These are phyloP conservation scores for Metschnikowia aberdeeniae DNA, from an alignment of 805 yeast species.

Conservation along the genomic window DNA sequence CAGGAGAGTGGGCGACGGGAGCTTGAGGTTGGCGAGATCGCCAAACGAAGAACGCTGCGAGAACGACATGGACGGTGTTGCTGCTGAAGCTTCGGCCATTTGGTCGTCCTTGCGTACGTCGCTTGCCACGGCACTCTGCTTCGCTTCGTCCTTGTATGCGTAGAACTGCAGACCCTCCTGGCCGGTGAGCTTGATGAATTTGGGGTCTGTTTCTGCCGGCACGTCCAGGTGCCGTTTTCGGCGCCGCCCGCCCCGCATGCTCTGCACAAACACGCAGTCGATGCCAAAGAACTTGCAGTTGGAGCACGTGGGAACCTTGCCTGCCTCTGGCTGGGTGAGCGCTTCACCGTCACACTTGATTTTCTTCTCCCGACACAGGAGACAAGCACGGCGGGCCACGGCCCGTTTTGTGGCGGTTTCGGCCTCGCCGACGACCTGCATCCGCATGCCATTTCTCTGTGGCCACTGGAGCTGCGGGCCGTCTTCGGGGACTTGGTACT, in stretches of 20 bases:
- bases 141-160: background rate
- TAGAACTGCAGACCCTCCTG: background rate
- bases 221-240: constrained; percentile 20
- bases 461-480: no score
- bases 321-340: background rate
- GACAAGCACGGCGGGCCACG: constrained; percentile 60
- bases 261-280: constrained; percentile 54
- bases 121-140: background rate
- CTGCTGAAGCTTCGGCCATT: background rate
- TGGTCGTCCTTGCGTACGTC: background rate
- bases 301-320: constrained; percentile 33
- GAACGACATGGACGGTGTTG: background rate
- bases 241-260: constrained; percentile 56
- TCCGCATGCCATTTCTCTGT: no score
- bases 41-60: background rate
- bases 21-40: constrained; percentile 3
- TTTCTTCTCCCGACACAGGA: constrained; percentile 61
- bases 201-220: background rate
- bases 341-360: constrained; percentile 62
- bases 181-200: background rate
- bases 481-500: no score
- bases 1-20: constrained; percentile 14
- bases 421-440: background rate
- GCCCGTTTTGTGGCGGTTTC: constrained; percentile 25
- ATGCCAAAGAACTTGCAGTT: constrained; percentile 45